Percentiles rank a stretch among this genome's conserved stretches.
Conservation (phyloP, 1,139 yeast genomes). For the Petasospora fabianii region DNA sequence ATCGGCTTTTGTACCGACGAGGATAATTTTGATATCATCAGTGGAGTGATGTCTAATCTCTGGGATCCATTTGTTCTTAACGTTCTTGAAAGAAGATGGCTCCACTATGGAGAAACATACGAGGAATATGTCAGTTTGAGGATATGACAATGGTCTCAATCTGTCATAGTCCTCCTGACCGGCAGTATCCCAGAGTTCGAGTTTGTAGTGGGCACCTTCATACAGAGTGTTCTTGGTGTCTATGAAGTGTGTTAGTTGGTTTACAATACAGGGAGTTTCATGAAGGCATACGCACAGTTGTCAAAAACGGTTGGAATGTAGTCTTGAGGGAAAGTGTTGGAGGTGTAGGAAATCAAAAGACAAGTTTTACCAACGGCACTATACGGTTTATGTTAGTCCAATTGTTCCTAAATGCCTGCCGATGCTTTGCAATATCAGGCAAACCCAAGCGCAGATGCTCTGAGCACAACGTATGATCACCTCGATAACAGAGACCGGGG, state of each 20-base stretch:
- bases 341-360: conserved; percentile 82
- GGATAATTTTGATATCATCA: conserved; percentile 54
- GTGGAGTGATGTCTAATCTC: conserved; percentile 87
- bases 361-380: conserved; percentile 94
- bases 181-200: conserved; percentile 97
- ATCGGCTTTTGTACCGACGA: conserved; percentile 87
- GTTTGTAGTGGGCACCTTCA: conserved; percentile 67
- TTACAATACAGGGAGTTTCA: not conserved
- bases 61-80: conserved; percentile 76
- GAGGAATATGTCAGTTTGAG: conserved; percentile 86
- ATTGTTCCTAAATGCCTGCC: not conserved
- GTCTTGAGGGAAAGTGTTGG: conserved; percentile 92
- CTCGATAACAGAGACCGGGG: no score
- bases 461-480: no score
- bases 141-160: conserved; percentile 85
- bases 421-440: no score
- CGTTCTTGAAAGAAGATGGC: conserved; percentile 78
- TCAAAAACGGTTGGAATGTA: conserved; percentile 94
- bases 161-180: conserved; percentile 95
- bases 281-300: conserved; percentile 39
- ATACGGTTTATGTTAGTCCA: conserved; percentile 6
- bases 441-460: no score
- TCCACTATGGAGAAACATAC: conserved; percentile 85
- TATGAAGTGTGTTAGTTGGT: conserved; percentile 1
- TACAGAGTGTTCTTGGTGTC: conserved; percentile 81